These are phyloP conservation scores for Epithemia pelagica DNA, from an alignment of 108 stramenopile species.

Conservation along the genomic window DNA sequence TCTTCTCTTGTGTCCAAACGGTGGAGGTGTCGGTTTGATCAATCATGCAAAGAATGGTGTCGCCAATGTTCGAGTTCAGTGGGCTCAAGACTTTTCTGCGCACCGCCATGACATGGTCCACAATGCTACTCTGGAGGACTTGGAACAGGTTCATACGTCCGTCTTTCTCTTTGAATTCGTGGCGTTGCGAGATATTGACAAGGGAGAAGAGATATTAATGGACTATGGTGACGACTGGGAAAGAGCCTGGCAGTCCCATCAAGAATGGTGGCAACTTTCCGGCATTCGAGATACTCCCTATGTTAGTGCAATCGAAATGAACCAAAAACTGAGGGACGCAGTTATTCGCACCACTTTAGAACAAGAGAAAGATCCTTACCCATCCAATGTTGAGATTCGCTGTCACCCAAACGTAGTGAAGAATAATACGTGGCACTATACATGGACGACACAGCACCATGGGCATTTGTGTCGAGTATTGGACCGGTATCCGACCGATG, in stretches of 20 bases:
- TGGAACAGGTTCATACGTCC: constrained; percentile 12
- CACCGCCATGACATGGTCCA: constrained; percentile 41
- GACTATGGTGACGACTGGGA: constrained; percentile 62
- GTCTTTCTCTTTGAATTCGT: constrained; percentile 42
- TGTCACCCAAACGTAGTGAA: constrained; percentile 24
- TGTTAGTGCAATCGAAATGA: constrained; percentile 25
- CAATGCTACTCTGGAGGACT: constrained; percentile 18
- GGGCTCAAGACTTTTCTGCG: constrained; percentile 33
- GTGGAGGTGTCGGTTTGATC: constrained; percentile 48
- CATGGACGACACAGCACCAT: constrained; percentile 10
- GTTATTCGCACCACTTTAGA: constrained; percentile 26
- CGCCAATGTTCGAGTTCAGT: constrained; percentile 56
- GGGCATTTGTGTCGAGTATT: constrained; percentile 24
- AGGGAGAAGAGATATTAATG: constrained; percentile 60
- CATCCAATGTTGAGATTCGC: constrained; percentile 16
- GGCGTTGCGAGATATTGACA: constrained; percentile 42
- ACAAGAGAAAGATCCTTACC: constrained; percentile 21
- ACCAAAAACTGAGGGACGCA: constrained; percentile 15
- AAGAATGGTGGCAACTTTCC: constrained; percentile 22
- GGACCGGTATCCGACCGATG: constrained; percentile 6
- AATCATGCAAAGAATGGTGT: constrained; percentile 31
- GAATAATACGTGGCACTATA: constrained; percentile 7
- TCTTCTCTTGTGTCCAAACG: constrained; percentile 60
- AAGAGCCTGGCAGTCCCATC: constrained; percentile 39
- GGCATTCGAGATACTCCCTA: constrained; percentile 9